phyloP scores from a whole-genome alignment of 2,329 filamentous ascomycete genomes.

The Hypoxylon sp. region DNA sequence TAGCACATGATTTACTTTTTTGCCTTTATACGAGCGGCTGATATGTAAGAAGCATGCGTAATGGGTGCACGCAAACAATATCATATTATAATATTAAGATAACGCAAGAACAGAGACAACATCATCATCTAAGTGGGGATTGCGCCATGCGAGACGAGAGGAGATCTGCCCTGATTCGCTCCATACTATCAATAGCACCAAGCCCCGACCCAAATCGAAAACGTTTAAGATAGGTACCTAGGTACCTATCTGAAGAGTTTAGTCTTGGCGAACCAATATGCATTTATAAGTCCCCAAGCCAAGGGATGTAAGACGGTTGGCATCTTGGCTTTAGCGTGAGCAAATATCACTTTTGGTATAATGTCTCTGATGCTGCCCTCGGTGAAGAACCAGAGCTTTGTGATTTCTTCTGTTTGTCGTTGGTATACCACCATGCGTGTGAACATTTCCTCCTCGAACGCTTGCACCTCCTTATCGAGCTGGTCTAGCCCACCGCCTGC shows the following conservation, averaged over 20 bases:
- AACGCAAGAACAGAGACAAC: constrained; percentile 11
- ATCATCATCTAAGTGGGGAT: constrained; percentile 9
- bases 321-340: constrained; percentile 30
- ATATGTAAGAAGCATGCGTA: constrained; percentile 3
- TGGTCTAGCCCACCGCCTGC: constrained; percentile 43
- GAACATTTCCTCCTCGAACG: constrained; percentile 60
- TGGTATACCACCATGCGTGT: constrained; percentile 57
- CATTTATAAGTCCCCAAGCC: constrained; percentile 34
- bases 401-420: constrained; percentile 61
- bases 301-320: constrained; percentile 35
- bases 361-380: constrained; percentile 39
- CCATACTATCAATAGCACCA: constrained; percentile 12
- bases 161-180: constrained; percentile 2
- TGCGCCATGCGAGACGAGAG: constrained; percentile 19
- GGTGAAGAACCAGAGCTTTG: constrained; percentile 65
- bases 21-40: constrained; percentile 1
- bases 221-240: background rate
- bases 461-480: constrained; percentile 56
- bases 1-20: constrained; percentile 25
- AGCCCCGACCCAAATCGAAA: constrained; percentile 16
- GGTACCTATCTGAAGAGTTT: constrained; percentile 18
- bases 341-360: constrained; percentile 39
- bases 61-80: constrained; percentile 14
- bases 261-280: constrained; percentile 43
- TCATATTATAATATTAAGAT: constrained; percentile 7